Base-by-base conservation (phyloP, 371 early-diverging fungal species). In the Zychaea mexicana region DNA sequence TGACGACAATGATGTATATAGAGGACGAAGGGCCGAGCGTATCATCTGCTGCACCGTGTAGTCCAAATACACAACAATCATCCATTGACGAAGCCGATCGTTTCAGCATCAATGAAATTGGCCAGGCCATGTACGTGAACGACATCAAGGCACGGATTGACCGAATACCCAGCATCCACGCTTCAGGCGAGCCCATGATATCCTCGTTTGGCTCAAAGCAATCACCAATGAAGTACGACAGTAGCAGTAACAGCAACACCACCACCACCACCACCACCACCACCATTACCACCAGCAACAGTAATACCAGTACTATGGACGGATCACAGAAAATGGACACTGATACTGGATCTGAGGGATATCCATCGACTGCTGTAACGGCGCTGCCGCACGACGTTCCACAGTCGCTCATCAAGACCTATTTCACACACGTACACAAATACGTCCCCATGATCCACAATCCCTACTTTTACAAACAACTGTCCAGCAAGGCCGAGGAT, bases 391-490 rank as follows among this genome's bases (percentile, higher is more conserved):
- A 45, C 27, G 71, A 71, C 24, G 57, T 71, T 13, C 65, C 64
- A 38, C 52, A 55, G 15, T 57, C 68, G 1, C 52, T 82, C 28
- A 66, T 76, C 8, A 78, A 75, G 15, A 61, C 71, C 2, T 85
- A 85, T 46, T 86, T 88, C 47, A 70, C 72, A 10, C 77, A 84
- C 63, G 82, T 86, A 9, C 86, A 88, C 63, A 85, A 81, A 15
- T 85, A 86, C 53, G 74, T 78, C 2, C 88, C 87, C 6, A 85
- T 88, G 67, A 71, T 88, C 22, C 79, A 87, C 60, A 81, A 82
- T 62, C 78, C 82, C 7, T 64, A 73, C 9, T 85, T 88, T 61
- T 61, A 82, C 54, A 76, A 77, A 46, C 75, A 84, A 61, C 63
- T 88, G 30, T 68, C 65, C 12, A 77, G 69, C 52, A 61, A 72